phyloP scores from a whole-genome alignment of 345 rosid species.

The Gossypium australe region DNA sequence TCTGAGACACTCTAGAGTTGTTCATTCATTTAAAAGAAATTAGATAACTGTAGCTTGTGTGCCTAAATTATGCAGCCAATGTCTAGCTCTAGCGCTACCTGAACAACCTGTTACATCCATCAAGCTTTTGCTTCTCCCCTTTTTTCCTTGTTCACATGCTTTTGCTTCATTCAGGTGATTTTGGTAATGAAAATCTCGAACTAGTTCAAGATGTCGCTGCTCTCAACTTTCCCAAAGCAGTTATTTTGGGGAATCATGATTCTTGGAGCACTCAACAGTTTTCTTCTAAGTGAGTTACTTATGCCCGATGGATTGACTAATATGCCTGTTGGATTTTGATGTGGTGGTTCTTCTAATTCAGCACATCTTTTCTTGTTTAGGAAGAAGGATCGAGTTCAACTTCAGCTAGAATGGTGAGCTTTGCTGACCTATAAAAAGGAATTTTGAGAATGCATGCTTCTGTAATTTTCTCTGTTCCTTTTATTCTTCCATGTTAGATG shows the following conservation, averaged over 20 bases:
- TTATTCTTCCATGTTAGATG: neutral
- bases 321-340: neutral
- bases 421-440: slow-evolving; percentile 9
- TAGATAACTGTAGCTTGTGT: neutral
- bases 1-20: neutral
- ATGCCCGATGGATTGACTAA: neutral
- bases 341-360: neutral
- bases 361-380: slow-evolving; percentile 29
- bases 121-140: neutral
- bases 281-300: slow-evolving; percentile 41
- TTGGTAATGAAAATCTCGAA: slow-evolving; percentile 69
- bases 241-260: slow-evolving; percentile 84
- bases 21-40: neutral
- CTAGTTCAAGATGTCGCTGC: slow-evolving; percentile 59
- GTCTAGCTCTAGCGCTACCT: neutral
- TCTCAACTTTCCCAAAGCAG: slow-evolving; percentile 65
- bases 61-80: neutral
- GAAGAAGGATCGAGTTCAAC: slow-evolving; percentile 54
- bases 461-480: neutral
- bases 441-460: neutral
- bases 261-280: slow-evolving; percentile 64
- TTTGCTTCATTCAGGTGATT: slow-evolving; percentile 59
- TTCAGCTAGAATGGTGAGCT: slow-evolving; percentile 81
- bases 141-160: neutral
- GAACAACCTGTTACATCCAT: neutral